Evolutionary conservation across 768 basidiomycete genomes (phyloP).

Genomic region (Termitomyces sp.): DNA sequence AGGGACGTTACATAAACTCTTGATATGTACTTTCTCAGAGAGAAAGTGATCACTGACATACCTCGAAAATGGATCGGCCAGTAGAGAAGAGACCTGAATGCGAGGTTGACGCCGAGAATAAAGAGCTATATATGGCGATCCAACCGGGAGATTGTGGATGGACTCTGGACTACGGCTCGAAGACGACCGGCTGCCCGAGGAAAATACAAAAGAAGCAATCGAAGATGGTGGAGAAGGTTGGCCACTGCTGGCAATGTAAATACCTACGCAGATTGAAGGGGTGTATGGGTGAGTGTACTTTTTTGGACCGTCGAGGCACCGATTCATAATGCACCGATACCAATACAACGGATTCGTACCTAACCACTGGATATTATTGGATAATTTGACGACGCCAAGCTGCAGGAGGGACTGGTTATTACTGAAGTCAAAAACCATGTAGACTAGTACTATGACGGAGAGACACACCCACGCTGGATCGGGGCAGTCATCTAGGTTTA

Average conservation of each 20-base stretch:
- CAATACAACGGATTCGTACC: slow-evolving; percentile 20
- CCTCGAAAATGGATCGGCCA: slow-evolving; percentile 54
- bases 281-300: not conserved
- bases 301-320: not conserved
- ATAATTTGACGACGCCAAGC: slow-evolving; percentile 14
- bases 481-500: slow-evolving; percentile 11
- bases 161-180: slow-evolving; percentile 41
- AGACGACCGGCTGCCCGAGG: slow-evolving; percentile 29
- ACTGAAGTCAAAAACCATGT: slow-evolving; percentile 13
- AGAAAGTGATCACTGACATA: slow-evolving; percentile 19
- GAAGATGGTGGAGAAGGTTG: slow-evolving; percentile 50
- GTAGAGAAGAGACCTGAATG: slow-evolving; percentile 56
- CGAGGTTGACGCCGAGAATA: slow-evolving; percentile 42
- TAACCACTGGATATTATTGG: slow-evolving; percentile 23
- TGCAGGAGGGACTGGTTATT: slow-evolving; percentile 16
- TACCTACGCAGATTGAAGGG: not conserved
- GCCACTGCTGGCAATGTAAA: slow-evolving; percentile 28
- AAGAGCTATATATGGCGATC: slow-evolving; percentile 33
- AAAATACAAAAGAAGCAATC: slow-evolving; percentile 34
- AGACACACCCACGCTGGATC: slow-evolving; percentile 23
- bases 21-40: not conserved
- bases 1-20: slow-evolving; percentile 16
- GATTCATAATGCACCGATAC: slow-evolving; percentile 19
- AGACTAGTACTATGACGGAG: slow-evolving; percentile 5
- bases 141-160: slow-evolving; percentile 36